Evolutionary conservation across 2,329 filamentous ascomycete genomes (phyloP).

Genomic region (Xylogone sp.): DNA sequence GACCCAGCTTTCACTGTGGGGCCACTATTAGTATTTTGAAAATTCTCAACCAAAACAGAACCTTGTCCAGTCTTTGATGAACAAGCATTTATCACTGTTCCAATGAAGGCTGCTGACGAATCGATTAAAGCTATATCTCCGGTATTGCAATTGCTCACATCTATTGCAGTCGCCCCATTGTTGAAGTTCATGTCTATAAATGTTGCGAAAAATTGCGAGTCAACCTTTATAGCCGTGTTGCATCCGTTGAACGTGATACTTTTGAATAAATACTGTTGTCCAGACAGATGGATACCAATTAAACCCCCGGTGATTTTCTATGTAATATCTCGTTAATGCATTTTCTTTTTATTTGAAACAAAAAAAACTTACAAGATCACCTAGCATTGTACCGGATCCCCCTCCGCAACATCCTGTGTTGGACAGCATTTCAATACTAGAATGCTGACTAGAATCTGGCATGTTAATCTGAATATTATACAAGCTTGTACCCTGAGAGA

Average conservation of each 20-base stretch:
- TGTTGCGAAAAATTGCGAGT: too few species aligned
- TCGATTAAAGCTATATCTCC: not conserved
- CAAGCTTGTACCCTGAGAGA: constrained; percentile 28
- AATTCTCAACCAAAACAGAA: constrained; percentile 3
- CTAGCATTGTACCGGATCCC: too few species aligned
- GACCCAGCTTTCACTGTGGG: not conserved
- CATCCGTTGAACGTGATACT: constrained; percentile 38
- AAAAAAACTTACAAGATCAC: not conserved
- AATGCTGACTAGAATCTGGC: constrained; percentile 24
- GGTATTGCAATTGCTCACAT: not conserved
- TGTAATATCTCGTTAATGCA: constrained; percentile 45
- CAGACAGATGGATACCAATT: constrained; percentile 56
- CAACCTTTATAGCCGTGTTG: not conserved
- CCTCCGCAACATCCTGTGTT: too few species aligned
- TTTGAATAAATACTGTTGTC: constrained; percentile 59
- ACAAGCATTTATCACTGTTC: not conserved
- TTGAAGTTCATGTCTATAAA: too few species aligned
- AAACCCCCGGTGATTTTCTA: constrained; percentile 60
- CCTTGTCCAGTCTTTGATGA: not conserved
- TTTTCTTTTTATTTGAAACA: not conserved
- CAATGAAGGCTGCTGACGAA: not conserved
- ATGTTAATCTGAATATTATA: constrained; percentile 29
- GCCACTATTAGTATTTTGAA: constrained; percentile 3
- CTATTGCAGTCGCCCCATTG: not conserved
- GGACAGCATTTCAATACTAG: constrained; percentile 13